These are phyloP conservation scores for Fagopyrum homotropicum DNA, from an alignment of 148 eudicot genomes.

Conservation along the genomic window DNA sequence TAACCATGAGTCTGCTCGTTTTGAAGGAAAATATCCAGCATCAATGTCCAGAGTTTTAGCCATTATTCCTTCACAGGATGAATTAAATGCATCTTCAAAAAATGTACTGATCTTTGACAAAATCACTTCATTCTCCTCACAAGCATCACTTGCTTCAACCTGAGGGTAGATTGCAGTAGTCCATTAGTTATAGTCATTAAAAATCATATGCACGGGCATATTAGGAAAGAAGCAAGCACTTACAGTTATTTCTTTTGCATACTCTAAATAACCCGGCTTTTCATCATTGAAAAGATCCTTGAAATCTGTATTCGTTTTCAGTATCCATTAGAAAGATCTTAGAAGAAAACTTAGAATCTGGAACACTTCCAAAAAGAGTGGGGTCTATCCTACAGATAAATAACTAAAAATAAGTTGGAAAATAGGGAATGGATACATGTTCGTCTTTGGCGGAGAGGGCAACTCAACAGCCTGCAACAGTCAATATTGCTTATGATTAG, in stretches of 20 bases:
- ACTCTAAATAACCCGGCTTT: constrained; percentile 68
- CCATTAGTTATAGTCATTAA: constrained; percentile 9
- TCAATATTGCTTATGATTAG: not conserved
- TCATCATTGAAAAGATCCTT: constrained; percentile 56
- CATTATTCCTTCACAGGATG: constrained; percentile 98
- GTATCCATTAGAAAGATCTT: not conserved
- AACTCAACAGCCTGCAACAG: constrained; percentile 63
- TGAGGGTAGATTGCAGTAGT: constrained; percentile 21
- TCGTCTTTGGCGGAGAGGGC: constrained; percentile 75
- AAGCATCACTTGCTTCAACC: constrained; percentile 84
- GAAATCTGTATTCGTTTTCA: constrained; percentile 41
- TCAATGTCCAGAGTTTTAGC: constrained; percentile 85
- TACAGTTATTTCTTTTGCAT: constrained; percentile 71
- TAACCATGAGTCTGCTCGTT: constrained; percentile 90
- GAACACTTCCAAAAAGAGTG: not conserved
- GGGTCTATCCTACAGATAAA: not conserved
- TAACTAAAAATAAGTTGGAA: not conserved
- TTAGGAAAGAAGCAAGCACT: constrained; percentile 20
- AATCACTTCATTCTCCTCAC: constrained; percentile 52
- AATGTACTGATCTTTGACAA: constrained; percentile 54
- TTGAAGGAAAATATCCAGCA: constrained; percentile 86
- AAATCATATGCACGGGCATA: constrained; percentile 3
- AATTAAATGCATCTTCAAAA: constrained; percentile 65
- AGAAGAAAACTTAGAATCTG: not conserved
- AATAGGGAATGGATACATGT: constrained; percentile 40